A percentile compares a stretch with the other conserved stretches of the same genome.
phyloP scores from a whole-genome alignment of 2,329 filamentous ascomycete genomes.

The Aspergillus arachidicola region DNA sequence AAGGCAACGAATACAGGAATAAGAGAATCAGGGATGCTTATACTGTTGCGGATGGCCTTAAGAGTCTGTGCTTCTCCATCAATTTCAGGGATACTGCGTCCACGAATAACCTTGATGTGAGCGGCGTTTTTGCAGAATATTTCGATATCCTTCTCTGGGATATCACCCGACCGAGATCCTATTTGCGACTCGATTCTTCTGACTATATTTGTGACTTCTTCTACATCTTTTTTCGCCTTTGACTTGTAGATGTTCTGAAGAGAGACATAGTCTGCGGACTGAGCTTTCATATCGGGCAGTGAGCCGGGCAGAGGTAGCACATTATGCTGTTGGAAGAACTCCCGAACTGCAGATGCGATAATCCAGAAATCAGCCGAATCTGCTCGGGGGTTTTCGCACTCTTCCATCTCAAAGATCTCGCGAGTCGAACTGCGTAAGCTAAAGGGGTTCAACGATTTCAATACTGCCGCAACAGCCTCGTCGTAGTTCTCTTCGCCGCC shows the following conservation, averaged over 20 bases:
- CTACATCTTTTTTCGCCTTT: slow-evolving; percentile 77
- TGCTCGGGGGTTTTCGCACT: slow-evolving; percentile 51
- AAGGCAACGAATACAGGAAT: slow-evolving; percentile 71
- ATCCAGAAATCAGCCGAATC: slow-evolving; percentile 78
- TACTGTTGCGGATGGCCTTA: slow-evolving; percentile 44
- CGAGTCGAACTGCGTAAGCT: slow-evolving; percentile 69
- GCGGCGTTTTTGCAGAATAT: slow-evolving; percentile 94
- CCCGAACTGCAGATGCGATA: slow-evolving; percentile 75
- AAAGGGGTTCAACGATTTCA: slow-evolving; percentile 78
- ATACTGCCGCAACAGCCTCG: slow-evolving; percentile 81
- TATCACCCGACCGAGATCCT: slow-evolving; percentile 47
- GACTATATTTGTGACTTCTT: slow-evolving; percentile 71
- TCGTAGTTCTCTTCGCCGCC: slow-evolving; percentile 97
- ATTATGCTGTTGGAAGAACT: slow-evolving; percentile 73
- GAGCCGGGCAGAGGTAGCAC: slow-evolving; percentile 82
- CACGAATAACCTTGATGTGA: slow-evolving; percentile 85
- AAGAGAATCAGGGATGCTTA: slow-evolving; percentile 58
- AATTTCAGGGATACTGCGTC: slow-evolving; percentile 58
- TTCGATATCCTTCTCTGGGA: slow-evolving; percentile 77
- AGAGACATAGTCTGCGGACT: slow-evolving; percentile 84
- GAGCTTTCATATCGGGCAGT: slow-evolving; percentile 96
- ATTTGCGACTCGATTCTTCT: slow-evolving; percentile 57
- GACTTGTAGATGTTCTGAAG: slow-evolving; percentile 91
- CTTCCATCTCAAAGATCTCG: slow-evolving; percentile 75
- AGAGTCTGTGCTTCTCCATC: slow-evolving; percentile 40